phyloP scores from a whole-genome alignment of 2,329 filamentous ascomycete species.

The Cladosporium phlei region DNA sequence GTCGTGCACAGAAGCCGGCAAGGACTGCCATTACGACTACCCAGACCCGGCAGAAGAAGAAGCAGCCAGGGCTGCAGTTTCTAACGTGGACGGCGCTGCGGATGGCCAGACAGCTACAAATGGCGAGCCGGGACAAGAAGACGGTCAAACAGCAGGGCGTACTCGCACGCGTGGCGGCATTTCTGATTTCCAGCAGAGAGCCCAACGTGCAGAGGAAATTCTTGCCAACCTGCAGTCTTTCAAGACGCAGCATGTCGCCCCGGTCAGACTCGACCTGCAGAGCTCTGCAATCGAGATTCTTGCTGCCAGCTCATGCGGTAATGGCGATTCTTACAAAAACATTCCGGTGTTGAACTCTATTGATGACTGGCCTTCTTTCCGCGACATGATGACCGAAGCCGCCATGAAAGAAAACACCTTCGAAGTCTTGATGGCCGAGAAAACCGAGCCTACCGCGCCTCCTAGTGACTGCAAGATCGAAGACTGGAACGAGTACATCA shows the following conservation, averaged over 20 bases:
- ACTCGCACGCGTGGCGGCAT: background rate
- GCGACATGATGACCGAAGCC: constrained; percentile 26
- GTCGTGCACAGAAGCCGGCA: constrained; percentile 18
- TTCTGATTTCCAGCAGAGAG: constrained; percentile 4
- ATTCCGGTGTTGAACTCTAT: constrained; percentile 16
- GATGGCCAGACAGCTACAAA: background rate
- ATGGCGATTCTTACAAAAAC: constrained; percentile 26
- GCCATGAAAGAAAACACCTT: constrained; percentile 29
- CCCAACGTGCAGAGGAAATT: constrained; percentile 15
- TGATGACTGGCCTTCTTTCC: constrained; percentile 25
- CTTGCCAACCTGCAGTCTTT: constrained; percentile 22
- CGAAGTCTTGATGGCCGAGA: constrained; percentile 26
- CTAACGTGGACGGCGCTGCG: background rate
- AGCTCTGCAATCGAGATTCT: constrained; percentile 28
- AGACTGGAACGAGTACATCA: constrained; percentile 32
- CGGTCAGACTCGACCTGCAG: constrained; percentile 24
- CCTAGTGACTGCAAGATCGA: constrained; percentile 22
- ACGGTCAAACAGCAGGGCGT: background rate
- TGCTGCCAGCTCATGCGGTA: constrained; percentile 28
- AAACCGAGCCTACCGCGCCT: constrained; percentile 26
- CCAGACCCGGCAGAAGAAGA: background rate
- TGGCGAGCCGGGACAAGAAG: background rate
- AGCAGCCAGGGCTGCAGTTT: background rate
- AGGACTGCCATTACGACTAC: constrained; percentile 22
- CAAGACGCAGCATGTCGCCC: constrained; percentile 25